Percentiles rank a stretch among this genome's conserved stretches.
These are phyloP conservation scores for Phytopythium boreale DNA, from an alignment of 352 stramenopile species.

Conservation along the genomic window DNA sequence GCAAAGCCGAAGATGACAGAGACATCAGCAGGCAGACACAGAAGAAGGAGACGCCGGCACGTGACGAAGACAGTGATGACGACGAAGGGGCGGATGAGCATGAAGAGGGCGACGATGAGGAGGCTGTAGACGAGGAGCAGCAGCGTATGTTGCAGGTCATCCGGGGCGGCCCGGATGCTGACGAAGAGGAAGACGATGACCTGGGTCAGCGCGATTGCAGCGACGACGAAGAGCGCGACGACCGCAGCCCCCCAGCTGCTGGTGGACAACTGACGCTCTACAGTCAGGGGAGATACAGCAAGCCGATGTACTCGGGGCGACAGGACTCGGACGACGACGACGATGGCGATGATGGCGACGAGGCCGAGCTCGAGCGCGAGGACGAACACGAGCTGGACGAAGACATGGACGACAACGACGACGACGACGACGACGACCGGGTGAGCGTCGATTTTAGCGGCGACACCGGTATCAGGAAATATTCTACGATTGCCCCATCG, in stretches of 20 bases:
- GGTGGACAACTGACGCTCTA: conserved; percentile 12
- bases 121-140: neutral
- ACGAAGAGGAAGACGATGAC: conserved; percentile 8
- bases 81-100: neutral
- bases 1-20: neutral
- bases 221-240: conserved; percentile 8
- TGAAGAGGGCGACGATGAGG: conserved; percentile 5
- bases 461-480: neutral
- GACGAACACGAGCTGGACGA: conserved; percentile 11
- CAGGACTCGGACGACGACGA: conserved; percentile 4
- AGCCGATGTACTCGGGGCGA: conserved; percentile 1
- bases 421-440: conserved; percentile 16
- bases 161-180: neutral
- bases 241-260: neutral
- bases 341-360: neutral
- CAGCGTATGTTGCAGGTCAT: conserved; percentile 8
- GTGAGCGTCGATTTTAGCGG: conserved; percentile 2
- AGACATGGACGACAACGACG: conserved; percentile 4
- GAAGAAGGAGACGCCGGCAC: neutral
- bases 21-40: neutral
- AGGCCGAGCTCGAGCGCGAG: neutral
- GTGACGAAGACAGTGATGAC: conserved; percentile 12
- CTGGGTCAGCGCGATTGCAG: neutral
- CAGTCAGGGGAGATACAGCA: conserved; percentile 11
- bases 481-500: neutral